Conservation (phyloP, 441 rosid genomes). For the Adansonia rubrostipa region DNA sequence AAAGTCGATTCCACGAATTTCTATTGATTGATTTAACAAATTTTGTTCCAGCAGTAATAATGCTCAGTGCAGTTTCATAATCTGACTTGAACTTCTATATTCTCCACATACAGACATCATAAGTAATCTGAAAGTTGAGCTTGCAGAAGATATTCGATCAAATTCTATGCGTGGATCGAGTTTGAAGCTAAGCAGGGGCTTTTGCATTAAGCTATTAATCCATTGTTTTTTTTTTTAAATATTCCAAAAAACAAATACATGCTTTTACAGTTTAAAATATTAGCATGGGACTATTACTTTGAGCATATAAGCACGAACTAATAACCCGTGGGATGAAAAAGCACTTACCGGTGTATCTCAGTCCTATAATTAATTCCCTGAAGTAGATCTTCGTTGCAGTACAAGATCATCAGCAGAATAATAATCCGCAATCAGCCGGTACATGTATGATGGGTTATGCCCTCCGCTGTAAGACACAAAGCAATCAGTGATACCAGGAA, state of each 20-base stretch:
- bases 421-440: conserved; percentile 92
- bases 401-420: conserved; percentile 98
- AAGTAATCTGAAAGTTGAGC: conserved; percentile 24
- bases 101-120: background rate
- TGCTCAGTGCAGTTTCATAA: conserved; percentile 17
- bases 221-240: background rate
- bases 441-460: conserved; percentile 96
- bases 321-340: background rate
- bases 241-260: background rate
- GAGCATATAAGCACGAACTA: background rate
- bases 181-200: background rate
- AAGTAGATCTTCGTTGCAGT: conserved; percentile 51
- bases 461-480: conserved; percentile 72
- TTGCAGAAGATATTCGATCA: background rate
- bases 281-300: background rate
- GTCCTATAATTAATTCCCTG: conserved; percentile 38
- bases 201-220: background rate
- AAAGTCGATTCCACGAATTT: conserved; percentile 14
- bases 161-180: background rate
- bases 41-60: background rate
- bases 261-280: background rate
- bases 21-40: background rate
- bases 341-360: conserved; percentile 21
- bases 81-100: background rate
- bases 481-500: conserved; percentile 11